phyloP scores from a whole-genome alignment of 495 filamentous ascomycete species.

The Hypoxylon cercidicola region DNA sequence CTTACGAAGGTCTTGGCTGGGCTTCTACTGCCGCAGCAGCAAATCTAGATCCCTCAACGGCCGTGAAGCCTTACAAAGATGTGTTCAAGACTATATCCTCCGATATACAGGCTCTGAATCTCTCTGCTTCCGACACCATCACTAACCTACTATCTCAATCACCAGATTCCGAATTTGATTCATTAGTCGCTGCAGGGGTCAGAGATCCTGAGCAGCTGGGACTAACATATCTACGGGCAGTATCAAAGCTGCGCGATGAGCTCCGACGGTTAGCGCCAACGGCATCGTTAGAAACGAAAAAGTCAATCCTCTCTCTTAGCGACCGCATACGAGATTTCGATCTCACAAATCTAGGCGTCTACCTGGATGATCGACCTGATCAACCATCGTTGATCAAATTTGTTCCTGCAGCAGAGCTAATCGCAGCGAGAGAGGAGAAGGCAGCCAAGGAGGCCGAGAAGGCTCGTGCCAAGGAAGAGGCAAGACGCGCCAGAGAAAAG shows the following conservation, averaged over 20 bases:
- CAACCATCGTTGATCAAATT: constrained; percentile 84
- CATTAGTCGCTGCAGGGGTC: constrained; percentile 51
- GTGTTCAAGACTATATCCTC: constrained; percentile 52
- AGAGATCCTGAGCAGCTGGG: constrained; percentile 62
- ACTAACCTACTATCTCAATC: constrained; percentile 49
- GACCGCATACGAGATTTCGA: constrained; percentile 83
- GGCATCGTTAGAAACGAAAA: constrained; percentile 63
- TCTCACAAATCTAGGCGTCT: constrained; percentile 81
- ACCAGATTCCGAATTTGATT: constrained; percentile 54
- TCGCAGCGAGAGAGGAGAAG: constrained; percentile 78
- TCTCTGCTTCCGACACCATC: constrained; percentile 47
- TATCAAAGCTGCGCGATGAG: constrained; percentile 74
- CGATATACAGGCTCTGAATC: constrained; percentile 48
- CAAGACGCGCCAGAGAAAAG: constrained; percentile 66
- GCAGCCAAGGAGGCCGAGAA: constrained; percentile 64
- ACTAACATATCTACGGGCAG: constrained; percentile 71
- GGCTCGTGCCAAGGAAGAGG: constrained; percentile 68
- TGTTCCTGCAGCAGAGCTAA: constrained; percentile 73
- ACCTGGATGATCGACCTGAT: constrained; percentile 81
- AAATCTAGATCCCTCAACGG: constrained; percentile 53
- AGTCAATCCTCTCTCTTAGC: constrained; percentile 72
- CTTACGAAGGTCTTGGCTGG: constrained; percentile 80
- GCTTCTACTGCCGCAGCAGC: constrained; percentile 70
- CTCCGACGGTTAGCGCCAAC: constrained; percentile 69
- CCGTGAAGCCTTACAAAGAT: constrained; percentile 57